These are phyloP conservation scores for Halophytophthora batemanensis DNA, from an alignment of 352 stramenopile genomes.

Conservation along the genomic window DNA sequence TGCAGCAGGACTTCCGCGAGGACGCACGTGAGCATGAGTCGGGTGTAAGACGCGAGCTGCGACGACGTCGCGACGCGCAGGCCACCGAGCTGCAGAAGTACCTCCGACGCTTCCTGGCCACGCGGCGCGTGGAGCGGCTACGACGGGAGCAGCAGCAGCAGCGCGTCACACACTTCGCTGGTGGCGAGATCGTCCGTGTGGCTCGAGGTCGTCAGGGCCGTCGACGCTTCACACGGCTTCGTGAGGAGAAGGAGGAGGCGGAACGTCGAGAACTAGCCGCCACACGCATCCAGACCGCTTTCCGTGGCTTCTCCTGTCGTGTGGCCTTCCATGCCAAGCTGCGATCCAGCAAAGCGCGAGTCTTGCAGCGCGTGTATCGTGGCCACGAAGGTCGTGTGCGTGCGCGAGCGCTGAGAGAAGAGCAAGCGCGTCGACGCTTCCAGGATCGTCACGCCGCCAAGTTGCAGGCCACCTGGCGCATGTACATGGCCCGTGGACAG, in stretches of 20 bases:
- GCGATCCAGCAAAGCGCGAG: conserved; percentile 36
- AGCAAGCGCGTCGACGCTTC: conserved; percentile 34
- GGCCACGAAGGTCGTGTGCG: conserved; percentile 51
- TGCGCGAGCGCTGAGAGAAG: conserved; percentile 38
- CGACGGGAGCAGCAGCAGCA: conserved; percentile 36
- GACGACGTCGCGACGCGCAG: conserved; percentile 40
- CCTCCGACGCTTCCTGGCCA: conserved; percentile 50
- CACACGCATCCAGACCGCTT: conserved; percentile 59
- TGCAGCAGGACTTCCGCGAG: conserved; percentile 42
- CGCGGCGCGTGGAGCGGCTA: conserved; percentile 25
- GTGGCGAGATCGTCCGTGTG: conserved; percentile 62
- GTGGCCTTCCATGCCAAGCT: conserved; percentile 39
- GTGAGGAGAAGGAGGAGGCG: conserved; percentile 15
- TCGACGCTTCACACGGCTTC: conserved; percentile 33
- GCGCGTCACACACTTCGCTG: conserved; percentile 46
- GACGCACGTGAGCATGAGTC: conserved; percentile 51
- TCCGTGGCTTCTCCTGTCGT: conserved; percentile 63
- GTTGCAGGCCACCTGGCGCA: conserved; percentile 87
- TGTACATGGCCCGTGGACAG: conserved; percentile 69
- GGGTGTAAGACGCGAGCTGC: conserved; percentile 40
- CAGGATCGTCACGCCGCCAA: conserved; percentile 66
- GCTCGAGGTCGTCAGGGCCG: conserved; percentile 59
- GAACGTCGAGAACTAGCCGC: conserved; percentile 27
- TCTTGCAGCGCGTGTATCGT: conserved; percentile 73
- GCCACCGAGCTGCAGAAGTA: conserved; percentile 56